Evolutionary conservation across 768 basidiomycete species (phyloP).

Genomic region (Flagelloscypha sp.): DNA sequence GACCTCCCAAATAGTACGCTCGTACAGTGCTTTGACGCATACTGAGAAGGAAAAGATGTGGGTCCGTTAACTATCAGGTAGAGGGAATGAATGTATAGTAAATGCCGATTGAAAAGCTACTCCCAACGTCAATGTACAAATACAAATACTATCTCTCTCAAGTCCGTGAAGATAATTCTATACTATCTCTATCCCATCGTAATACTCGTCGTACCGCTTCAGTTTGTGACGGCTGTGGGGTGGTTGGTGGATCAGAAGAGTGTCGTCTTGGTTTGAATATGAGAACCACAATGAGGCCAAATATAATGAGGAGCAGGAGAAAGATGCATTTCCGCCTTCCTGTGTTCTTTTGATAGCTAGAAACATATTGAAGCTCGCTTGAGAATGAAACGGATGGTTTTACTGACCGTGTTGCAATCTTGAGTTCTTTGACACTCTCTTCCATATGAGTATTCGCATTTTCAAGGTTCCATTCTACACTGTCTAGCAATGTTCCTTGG

Average conservation of each 20-base stretch:
- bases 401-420: conserved; percentile 70
- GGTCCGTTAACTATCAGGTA: too few relatives aligned
- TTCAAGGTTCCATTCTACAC: conserved; percentile 96
- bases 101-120: too few relatives aligned
- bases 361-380: conserved; percentile 4
- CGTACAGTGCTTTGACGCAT: too few relatives aligned
- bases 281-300: conserved; percentile 79
- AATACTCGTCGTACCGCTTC: too few relatives aligned
- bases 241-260: conserved; percentile 23
- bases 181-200: too few relatives aligned
- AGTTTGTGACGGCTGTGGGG: too few relatives aligned
- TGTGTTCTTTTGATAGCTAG: conserved; percentile 88
- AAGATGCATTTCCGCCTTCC: conserved; percentile 92
- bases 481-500: conserved; percentile 94
- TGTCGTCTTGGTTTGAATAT: conserved; percentile 84
- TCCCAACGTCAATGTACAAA: too few relatives aligned
- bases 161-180: too few relatives aligned
- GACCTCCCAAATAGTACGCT: too few relatives aligned
- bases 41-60: too few relatives aligned
- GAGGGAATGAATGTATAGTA: too few relatives aligned
- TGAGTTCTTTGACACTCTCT: conserved; percentile 79
- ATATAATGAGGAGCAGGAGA: conserved; percentile 80
- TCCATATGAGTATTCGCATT: conserved; percentile 75
- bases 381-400: conserved; percentile 3
- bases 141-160: too few relatives aligned